Conservation (phyloP, 352 stramenopile genomes). For the Phytophthora hybrid region DNA sequence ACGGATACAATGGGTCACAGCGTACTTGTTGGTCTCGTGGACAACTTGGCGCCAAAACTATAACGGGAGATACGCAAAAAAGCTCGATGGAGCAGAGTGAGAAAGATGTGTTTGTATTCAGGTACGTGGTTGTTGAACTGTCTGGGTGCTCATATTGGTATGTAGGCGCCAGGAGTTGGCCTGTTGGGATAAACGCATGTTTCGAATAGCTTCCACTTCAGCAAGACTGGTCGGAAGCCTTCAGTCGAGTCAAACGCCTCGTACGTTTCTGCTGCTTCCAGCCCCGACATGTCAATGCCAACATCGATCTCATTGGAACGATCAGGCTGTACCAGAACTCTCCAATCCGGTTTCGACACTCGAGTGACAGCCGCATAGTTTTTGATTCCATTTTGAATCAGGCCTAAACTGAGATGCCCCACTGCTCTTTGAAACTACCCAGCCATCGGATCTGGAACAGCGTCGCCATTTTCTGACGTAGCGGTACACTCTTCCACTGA, state of each 20-base stretch:
- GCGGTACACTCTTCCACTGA: conserved; percentile 8
- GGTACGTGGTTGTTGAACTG: neutral
- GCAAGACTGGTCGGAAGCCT: neutral
- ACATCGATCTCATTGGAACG: neutral
- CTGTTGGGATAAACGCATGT: neutral
- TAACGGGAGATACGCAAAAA: neutral
- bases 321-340: neutral
- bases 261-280: neutral
- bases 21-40: neutral
- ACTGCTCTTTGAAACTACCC: conserved; percentile 10
- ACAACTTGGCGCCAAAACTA: neutral
- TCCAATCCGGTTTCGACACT: neutral
- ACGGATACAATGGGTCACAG: neutral
- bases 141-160: neutral
- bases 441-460: conserved; percentile 10
- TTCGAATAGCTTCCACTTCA: neutral
- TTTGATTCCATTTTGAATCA: conserved; percentile 11
- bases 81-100: neutral
- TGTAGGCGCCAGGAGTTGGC: neutral
- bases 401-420: neutral
- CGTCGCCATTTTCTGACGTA: neutral
- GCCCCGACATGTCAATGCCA: neutral
- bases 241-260: conserved; percentile 3
- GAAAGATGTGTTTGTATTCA: neutral
- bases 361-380: conserved; percentile 12